These are phyloP conservation scores for Lyophyllum semitale DNA, from an alignment of 768 basidiomycete species.

Conservation along the genomic window DNA sequence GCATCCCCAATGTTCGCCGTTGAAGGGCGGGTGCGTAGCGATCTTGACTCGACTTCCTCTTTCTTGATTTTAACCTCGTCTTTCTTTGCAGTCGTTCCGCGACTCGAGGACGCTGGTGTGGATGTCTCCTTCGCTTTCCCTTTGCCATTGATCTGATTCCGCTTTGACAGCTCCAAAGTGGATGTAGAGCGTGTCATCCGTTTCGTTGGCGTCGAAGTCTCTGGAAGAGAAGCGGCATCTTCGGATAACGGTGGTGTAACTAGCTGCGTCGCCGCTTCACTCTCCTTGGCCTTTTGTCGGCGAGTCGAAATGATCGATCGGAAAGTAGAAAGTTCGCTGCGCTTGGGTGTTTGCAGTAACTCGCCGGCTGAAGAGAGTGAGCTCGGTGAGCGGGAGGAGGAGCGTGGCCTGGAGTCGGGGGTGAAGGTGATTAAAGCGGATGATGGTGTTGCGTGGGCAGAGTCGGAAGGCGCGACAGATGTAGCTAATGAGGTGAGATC, in stretches of 20 bases:
- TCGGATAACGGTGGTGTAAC: slow-evolving; percentile 51
- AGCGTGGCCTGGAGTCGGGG: slow-evolving; percentile 31
- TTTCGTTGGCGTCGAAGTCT: slow-evolving; percentile 29
- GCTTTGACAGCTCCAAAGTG: slow-evolving; percentile 21
- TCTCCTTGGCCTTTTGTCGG: slow-evolving; percentile 46
- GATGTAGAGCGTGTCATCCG: slow-evolving; percentile 37
- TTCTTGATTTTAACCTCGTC: slow-evolving; percentile 31
- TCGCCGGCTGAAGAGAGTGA: slow-evolving; percentile 40
- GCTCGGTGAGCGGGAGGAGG: slow-evolving; percentile 43
- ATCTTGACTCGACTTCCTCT: slow-evolving; percentile 54
- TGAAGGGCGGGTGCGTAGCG: slow-evolving; percentile 50
- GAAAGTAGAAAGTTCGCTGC: slow-evolving; percentile 34
- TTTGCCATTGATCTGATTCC: slow-evolving; percentile 40
- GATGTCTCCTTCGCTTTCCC: slow-evolving; percentile 34
- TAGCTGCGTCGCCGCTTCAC: slow-evolving; percentile 29
- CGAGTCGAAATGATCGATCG: slow-evolving; percentile 65
- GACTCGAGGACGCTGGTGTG: slow-evolving; percentile 27
- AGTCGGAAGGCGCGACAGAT: slow-evolving; percentile 36
- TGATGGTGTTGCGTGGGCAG: slow-evolving; percentile 27
- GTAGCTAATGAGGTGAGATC: slow-evolving; percentile 45
- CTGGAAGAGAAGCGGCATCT: slow-evolving; percentile 38
- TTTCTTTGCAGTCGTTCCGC: slow-evolving; percentile 19
- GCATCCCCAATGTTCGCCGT: slow-evolving; percentile 35
- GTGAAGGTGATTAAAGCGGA: slow-evolving; percentile 32
- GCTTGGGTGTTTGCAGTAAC: slow-evolving; percentile 30